phyloP scores from a whole-genome alignment of 345 rosid species.

The Cochlearia excelsa region DNA sequence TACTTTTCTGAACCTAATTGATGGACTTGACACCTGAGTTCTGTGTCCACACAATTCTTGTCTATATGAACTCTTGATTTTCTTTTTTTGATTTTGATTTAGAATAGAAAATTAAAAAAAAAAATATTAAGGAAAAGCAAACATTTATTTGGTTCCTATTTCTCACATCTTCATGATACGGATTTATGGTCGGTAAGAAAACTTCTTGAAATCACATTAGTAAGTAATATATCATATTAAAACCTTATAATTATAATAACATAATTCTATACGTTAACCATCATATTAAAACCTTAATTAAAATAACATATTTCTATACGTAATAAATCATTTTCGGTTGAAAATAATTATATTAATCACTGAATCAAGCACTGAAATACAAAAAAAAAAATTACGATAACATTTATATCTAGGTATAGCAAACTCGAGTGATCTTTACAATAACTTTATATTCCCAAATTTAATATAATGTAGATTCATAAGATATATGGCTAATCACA shows the following conservation, averaged over 20 bases:
- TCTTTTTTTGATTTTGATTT: background rate
- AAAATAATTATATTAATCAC: too few species aligned
- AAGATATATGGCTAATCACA: conserved; percentile 2
- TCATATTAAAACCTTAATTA: too few species aligned
- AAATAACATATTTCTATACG: too few species aligned
- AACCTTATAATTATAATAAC: too few species aligned
- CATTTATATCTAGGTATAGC: too few species aligned
- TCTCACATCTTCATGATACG: conserved; percentile 5
- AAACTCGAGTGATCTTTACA: too few species aligned
- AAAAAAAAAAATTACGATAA: too few species aligned
- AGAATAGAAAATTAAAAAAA: background rate
- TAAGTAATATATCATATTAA: background rate
- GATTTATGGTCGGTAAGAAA: conserved; percentile 3
- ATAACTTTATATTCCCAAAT: too few species aligned
- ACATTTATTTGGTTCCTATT: conserved; percentile 8
- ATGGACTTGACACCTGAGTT: conserved; percentile 34
- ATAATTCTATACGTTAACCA: too few species aligned
- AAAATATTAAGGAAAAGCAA: background rate
- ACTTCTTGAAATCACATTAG: background rate
- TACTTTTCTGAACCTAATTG: conserved; percentile 31
- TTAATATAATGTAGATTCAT: too few species aligned
- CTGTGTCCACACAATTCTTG: conserved; percentile 22
- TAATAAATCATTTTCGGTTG: too few species aligned
- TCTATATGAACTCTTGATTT: conserved; percentile 22
- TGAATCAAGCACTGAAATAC: too few species aligned